A percentile compares a stretch with the other conserved stretches of the same genome.
These are phyloP conservation scores for Solanum ossicruentum DNA, from an alignment of 257 asterid genomes.

Conservation along the genomic window DNA sequence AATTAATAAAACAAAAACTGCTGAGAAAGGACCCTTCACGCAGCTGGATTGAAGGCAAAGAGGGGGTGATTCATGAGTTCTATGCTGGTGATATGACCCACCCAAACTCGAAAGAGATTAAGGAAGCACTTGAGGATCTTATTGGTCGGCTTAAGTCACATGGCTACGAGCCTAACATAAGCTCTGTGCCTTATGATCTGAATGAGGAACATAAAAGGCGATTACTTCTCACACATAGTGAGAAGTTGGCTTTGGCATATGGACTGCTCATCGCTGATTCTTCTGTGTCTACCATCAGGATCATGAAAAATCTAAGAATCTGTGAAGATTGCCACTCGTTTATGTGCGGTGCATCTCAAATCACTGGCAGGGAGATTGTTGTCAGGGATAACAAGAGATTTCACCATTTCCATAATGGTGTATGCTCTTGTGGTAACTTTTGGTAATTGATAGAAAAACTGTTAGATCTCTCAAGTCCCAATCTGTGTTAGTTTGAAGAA, in stretches of 20 bases:
- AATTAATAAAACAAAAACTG: constrained; percentile 31
- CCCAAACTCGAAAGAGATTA: constrained; percentile 34
- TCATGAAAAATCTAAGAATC: constrained; percentile 69
- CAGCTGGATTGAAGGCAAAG: constrained; percentile 67
- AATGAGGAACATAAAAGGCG: constrained; percentile 49
- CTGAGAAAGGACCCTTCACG: constrained; percentile 50
- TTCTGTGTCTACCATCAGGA: constrained; percentile 29
- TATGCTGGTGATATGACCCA: constrained; percentile 52
- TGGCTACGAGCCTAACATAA: constrained; percentile 50
- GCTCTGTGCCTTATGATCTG: constrained; percentile 48
- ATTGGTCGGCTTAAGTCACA: constrained; percentile 9
- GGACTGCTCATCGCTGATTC: constrained; percentile 23
- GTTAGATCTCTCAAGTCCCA: neutral
- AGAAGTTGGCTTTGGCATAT: constrained; percentile 60
- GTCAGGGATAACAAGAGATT: constrained; percentile 79
- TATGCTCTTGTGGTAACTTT: constrained; percentile 65
- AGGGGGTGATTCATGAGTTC: constrained; percentile 60
- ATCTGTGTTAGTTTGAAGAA: neutral
- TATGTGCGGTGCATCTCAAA: constrained; percentile 46
- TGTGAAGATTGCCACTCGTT: constrained; percentile 80
- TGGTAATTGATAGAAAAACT: constrained; percentile 30
- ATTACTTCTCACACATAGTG: constrained; percentile 59
- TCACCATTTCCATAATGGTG: constrained; percentile 63
- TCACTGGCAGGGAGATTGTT: constrained; percentile 46
- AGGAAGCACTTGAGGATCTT: constrained; percentile 24